Conservation (phyloP, 2,329 filamentous ascomycete species). For the Pseudogymnoascus verrucosus region DNA sequence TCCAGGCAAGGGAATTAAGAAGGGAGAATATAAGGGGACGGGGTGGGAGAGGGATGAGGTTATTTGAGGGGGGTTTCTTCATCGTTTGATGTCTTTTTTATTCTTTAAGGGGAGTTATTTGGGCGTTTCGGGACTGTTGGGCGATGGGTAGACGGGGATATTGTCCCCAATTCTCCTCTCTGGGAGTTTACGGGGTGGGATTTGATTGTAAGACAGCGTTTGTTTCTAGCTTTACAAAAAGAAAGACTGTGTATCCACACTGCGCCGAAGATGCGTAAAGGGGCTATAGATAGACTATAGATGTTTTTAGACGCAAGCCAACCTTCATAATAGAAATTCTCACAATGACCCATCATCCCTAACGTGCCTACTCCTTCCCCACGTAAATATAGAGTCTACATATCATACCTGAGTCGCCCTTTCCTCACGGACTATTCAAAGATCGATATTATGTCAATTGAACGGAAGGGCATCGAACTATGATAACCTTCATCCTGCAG, state of each 20-base stretch:
- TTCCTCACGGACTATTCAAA: not conserved
- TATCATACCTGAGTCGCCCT: not conserved
- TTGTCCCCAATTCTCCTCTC: conserved; percentile 2
- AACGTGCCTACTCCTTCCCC: not conserved
- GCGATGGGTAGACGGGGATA: not conserved
- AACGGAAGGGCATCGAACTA: not conserved
- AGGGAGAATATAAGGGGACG: conserved; percentile 47
- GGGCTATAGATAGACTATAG: not conserved
- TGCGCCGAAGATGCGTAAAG: not conserved
- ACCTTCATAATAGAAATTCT: not conserved
- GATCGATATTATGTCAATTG: not conserved
- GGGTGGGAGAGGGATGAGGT: conserved; percentile 84
- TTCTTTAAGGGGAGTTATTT: not conserved
- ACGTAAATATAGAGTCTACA: not conserved
- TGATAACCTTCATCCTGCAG: not conserved
- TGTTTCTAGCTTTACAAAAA: not conserved
- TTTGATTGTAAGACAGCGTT: not conserved
- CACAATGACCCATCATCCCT: no score
- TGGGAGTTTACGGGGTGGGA: not conserved
- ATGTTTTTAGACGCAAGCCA: not conserved
- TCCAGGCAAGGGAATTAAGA: conserved; percentile 58
- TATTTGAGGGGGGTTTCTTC: conserved; percentile 35
- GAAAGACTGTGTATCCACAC: not conserved
- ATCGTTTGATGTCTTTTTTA: not conserved
- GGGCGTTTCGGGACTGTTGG: not conserved